Base-by-base conservation (phyloP, 805 yeast genomes). In the Spathaspora arborariae region DNA sequence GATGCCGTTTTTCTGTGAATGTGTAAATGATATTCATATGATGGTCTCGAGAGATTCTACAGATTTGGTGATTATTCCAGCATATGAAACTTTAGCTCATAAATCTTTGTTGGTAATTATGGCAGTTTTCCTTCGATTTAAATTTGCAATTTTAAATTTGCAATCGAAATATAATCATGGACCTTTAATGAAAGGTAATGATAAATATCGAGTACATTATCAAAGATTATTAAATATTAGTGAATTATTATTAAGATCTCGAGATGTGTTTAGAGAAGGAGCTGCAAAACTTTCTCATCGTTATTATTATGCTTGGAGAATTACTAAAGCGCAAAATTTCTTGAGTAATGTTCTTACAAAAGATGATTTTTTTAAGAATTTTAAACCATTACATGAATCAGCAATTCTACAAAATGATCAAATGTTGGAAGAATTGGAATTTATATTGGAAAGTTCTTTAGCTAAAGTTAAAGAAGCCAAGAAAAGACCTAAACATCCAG, bases 231-330 rank as follows among this genome's bases (percentile, higher is more conserved):
- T 39, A 3, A 38, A 42, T 21, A 39, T 53, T 33, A 39, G n/a
- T 35, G 44, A 48, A 20, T 45, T 53, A 20, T 26, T 55, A 8
- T 21, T 30, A 4, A 50, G 45, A 44, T 48, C 54, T 42, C 21
- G 41, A 4, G 50, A 48, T 33, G 49, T 50, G 3, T 53, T 56
- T 21, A 26, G 54, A 45, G 45, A 60, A 3, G 55, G 62, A 1
- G 51, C 68, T 21, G 72, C 63, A 13, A 68, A 70, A 37, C 62
- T 85, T 34, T 78, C 86, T 13, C 70, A 66, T 22, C 72, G 80
- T 50, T 84, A 82, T 57, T 81, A 80, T 48, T 82, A 82, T 56
- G 85, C 89, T 1, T 81, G 84, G 81, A 75, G 86, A 62, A 74
- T 84, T 58, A 71, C 79, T 37, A 83, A 82, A 54, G 84, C 86